Evolutionary conservation across 1,284 basidiomycete species (phyloP).

Genomic region (Termitomyces sp.): DNA sequence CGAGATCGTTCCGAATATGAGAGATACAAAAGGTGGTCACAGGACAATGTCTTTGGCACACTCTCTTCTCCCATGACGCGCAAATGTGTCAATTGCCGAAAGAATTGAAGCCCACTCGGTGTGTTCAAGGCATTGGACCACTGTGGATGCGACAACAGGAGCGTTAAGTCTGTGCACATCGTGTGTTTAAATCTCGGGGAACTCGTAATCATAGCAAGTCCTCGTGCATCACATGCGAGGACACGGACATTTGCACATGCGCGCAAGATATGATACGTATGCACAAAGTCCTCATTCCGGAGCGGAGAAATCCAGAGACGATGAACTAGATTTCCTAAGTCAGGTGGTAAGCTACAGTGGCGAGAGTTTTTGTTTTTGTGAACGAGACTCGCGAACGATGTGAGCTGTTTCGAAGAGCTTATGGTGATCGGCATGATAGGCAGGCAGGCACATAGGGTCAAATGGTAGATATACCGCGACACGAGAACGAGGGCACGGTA

Average conservation of each 20-base stretch:
- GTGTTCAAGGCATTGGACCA: slow-evolving; percentile 13
- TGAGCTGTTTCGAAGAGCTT: slow-evolving; percentile 14
- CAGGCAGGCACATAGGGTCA: slow-evolving; percentile 17
- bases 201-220: slow-evolving; percentile 13
- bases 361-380: background rate
- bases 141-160: slow-evolving; percentile 14
- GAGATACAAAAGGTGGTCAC: slow-evolving; percentile 15
- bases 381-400: slow-evolving; percentile 15
- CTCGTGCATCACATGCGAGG: slow-evolving; percentile 18
- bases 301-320: slow-evolving; percentile 18
- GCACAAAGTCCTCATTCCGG: slow-evolving; percentile 10
- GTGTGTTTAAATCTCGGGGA: slow-evolving; percentile 10
- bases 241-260: slow-evolving; percentile 16
- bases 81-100: slow-evolving; percentile 18
- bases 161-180: slow-evolving; percentile 17
- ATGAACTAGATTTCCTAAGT: slow-evolving; percentile 13
- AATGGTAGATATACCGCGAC: slow-evolving; percentile 14
- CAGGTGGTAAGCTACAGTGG: background rate
- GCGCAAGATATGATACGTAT: slow-evolving; percentile 15
- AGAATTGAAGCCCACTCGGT: slow-evolving; percentile 11
- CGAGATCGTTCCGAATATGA: slow-evolving; percentile 14
- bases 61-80: slow-evolving; percentile 16
- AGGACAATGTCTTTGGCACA: slow-evolving; percentile 8
- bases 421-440: slow-evolving; percentile 19
- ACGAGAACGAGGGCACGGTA: slow-evolving; percentile 19